Evolutionary conservation across 495 filamentous ascomycete genomes (phyloP), one percentile per base, ranked within the genome.

Genomic region (Clohesyomyces aquaticus): DNA sequence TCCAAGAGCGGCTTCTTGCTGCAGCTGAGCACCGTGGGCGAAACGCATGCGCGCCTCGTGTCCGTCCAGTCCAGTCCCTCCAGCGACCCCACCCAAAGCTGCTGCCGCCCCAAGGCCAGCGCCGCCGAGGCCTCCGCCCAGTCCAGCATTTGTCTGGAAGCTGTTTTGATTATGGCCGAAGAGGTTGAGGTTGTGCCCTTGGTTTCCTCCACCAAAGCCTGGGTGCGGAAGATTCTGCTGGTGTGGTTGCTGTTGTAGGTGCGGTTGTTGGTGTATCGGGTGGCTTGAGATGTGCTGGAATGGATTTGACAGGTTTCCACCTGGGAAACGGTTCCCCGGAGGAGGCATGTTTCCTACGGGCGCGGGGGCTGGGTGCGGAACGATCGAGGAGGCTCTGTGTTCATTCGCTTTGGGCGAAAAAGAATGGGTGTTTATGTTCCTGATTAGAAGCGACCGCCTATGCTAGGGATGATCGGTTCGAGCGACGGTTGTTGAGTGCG

Each of bases 21-120:
- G 80, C 69, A 85, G 81, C 57, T 85, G 82, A 32, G 87, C 89
- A 16, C 85, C 90, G 66, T 91, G 85, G 56, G 88, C 86, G 70
- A 96, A 96, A 1, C 90, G 85, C 82, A 92, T 88, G 72, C 93
- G 85, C 38, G 91, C 91, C 28, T 90, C 91, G 73, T 93, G 90
- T 74, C 91, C 93, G n/a, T 84, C 93, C 41, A 97, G 83, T 0
- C 91, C 91, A 1, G 90, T 89, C 23, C 90, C 90, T 47, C 86
- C 88, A 55, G 81, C 85, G 64, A 72, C 73, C 14, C 71, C 72
- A 1, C 71, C 71, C 46, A 77, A 73, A 1, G 71, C 59, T 23
- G 69, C 66, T 4, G 69, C 66, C 14, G 67, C 72, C 1, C 73
- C 74, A 43, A 78, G 74, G 0, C 74, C 63, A 18, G 71, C 65